These are phyloP conservation scores for Lanmaoa pseudosensibilis DNA, from an alignment of 768 basidiomycete species.

Conservation along the genomic window DNA sequence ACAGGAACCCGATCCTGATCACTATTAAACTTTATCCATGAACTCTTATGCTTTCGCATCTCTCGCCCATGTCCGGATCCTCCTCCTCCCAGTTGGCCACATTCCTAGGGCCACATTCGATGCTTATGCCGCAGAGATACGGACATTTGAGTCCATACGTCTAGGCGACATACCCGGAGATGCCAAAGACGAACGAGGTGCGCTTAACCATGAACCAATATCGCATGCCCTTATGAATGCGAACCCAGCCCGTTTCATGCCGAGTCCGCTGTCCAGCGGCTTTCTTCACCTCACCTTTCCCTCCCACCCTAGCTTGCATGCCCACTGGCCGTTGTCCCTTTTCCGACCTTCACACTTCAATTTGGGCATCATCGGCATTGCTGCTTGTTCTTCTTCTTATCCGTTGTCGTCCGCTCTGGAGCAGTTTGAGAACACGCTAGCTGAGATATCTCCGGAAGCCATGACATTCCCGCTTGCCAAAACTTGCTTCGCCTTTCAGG, in stretches of 20 bases:
- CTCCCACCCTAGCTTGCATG: slow-evolving; percentile 69
- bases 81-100: slow-evolving; percentile 82
- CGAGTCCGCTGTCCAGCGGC: slow-evolving; percentile 71
- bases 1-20: background rate
- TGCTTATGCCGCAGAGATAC: slow-evolving; percentile 70
- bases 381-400: slow-evolving; percentile 61
- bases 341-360: slow-evolving; percentile 81
- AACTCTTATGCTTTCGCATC: slow-evolving; percentile 74
- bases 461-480: slow-evolving; percentile 76
- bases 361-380: slow-evolving; percentile 85
- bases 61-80: slow-evolving; percentile 80
- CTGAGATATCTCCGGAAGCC: slow-evolving; percentile 64
- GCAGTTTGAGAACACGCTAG: slow-evolving; percentile 65
- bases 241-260: slow-evolving; percentile 75
- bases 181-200: slow-evolving; percentile 74
- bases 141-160: slow-evolving; percentile 68
- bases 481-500: slow-evolving; percentile 85
- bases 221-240: background rate
- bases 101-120: slow-evolving; percentile 72
- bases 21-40: slow-evolving; percentile 42
- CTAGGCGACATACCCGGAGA: slow-evolving; percentile 84
- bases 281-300: slow-evolving; percentile 79
- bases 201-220: slow-evolving; percentile 16
- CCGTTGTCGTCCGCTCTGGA: slow-evolving; percentile 52
- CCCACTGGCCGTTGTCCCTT: slow-evolving; percentile 67